Evolutionary conservation across 345 rosid genomes (phyloP), one percentile per base, ranked within the genome.

Genomic region (Citrus medica): DNA sequence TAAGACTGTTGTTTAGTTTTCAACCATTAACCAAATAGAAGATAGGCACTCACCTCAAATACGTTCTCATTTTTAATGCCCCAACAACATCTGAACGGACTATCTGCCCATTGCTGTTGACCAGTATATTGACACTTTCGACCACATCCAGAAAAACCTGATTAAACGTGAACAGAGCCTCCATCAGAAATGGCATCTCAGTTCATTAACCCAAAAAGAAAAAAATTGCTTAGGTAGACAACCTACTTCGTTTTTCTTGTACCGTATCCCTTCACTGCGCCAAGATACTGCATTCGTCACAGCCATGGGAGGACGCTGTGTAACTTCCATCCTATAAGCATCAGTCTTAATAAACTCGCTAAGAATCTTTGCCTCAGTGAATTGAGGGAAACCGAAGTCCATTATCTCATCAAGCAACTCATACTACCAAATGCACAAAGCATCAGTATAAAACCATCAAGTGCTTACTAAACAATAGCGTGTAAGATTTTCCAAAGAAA

Each of bases 351-450:
- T 92, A 79, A 92, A 92, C 82, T 92, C 97, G 37, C 93, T 87
- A 73, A 92, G 94, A 61, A 92, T 92, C 80, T 80, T 90, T 22
- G 97, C 97, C 82, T 92, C 97, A 6, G 97, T 92, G 69, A 75
- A 92, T 74, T 92, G 97, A 74, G 97, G 97, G 83, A 85, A 89
- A 63, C 97, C 97, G 67, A 90, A 92, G 87, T 92, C 97, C 97
- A 92, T 92, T 84, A 92, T 92, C 84, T 92, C 97, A 78, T 92
- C 97, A 70, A 92, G 97, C 75, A 92, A 85, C 91, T 92, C 97
- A 32, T 92, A 92, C 97, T 92, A 90, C 79, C 78, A 87, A 78
- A 59, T 46, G 1, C n/a, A 53, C 37, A 71, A 28, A 16, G 16
- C 46, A 81, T 27, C 7, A 61, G 33, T 30, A 19, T 69, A 72